Evolutionary conservation across 2,329 filamentous ascomycete genomes (phyloP), one percentile per base, ranked within the genome.

Genomic region (Aspergillus jensenii): DNA sequence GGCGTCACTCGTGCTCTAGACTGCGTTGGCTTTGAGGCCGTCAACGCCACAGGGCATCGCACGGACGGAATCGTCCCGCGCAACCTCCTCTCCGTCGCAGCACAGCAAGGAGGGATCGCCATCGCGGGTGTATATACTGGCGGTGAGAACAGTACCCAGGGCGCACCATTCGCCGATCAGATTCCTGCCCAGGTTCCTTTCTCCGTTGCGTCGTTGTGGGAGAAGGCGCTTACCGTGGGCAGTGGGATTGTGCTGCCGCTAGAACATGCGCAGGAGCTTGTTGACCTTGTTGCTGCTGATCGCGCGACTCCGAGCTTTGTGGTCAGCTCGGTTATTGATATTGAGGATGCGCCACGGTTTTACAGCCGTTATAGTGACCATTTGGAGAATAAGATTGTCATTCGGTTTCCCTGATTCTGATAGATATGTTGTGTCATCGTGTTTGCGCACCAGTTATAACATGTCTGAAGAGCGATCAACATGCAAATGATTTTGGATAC

Each of bases 21-120:
- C 71, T 84, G 84, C 14, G 87, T 89, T 0, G 86, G 86, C 0
- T 89, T 88, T 66, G 85, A 89, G 64, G 86, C 85, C 8, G 81
- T 85, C 1, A 78, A 48, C 27, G 78, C 15, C 27, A 48, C 15
- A 17, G 3, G 15, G 7, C 45, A 48, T 6, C n/a, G 15, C 4
- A 17, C 17, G 1, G 27, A 48, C 7, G 27, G 45, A n/a, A 48
- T 35, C 8, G 31, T 48, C 17, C 15, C 17, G 31, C 25, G 8
- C n/a, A 48, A 21, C n/a, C 15, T 19, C 3, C 9, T 48, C 45
- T 12, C 6, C 6, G 45, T 48, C n/a, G 11, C 45, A 8, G 45
- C 25, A 0, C n/a, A n/a, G 4, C 4, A 17, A 11, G 45, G 45
- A 7, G 45, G 45, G 15, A 35, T 48, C 11, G 45, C 15, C 8